Base-by-base conservation (phyloP, 306 rosid species). In the Acacia confusa region DNA sequence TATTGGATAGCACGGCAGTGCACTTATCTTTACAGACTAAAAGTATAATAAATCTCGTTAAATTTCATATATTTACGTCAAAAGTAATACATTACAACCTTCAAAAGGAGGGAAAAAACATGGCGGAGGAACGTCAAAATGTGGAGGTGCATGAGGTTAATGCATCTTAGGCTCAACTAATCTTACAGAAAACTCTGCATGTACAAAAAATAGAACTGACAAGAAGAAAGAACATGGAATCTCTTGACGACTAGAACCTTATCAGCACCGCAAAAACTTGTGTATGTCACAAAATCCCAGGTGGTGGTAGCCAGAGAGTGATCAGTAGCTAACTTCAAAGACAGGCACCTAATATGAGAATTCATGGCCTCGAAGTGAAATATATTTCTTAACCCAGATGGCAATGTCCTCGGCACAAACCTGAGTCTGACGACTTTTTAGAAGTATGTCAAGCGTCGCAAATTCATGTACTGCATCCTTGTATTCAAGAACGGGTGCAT, bases 391-490 rank as follows among this genome's bases (percentile, higher is more conserved):
- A 74, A 90, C 96, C 99, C 99, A 95, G 75, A 95, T 93, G 88
- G 98, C 95, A 60, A 95, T 89, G 78, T 95, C 99, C 88, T 95
- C 99, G 0, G 96, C 97, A 77, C 98, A 93, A 61, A 82, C 98
- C 80, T 89, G 97, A 14, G 98, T 98, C 82, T 93, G 94, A 82
- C 96, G 93, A 41, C 88, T 95, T 92, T 91, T 95, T 79, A 93
- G 91, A 85, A 95, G 98, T 82, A 95, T 77, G 76, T 93, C 99
- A 25, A 95, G 97, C 50, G 98, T 92, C 15, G 94, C 99, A 68
- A 93, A 95, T 84, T 93, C 99, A 76, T 95, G 98, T 25, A 93
- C 99, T 19, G 99, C 93, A 52, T 95, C 97, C 74, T 93, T 95
- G 73, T 95, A 95, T 82, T 93, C 98, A 30, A 92, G 90, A 76